Base-by-base conservation (phyloP, 768 basidiomycete species). In the Russula vinacea region DNA sequence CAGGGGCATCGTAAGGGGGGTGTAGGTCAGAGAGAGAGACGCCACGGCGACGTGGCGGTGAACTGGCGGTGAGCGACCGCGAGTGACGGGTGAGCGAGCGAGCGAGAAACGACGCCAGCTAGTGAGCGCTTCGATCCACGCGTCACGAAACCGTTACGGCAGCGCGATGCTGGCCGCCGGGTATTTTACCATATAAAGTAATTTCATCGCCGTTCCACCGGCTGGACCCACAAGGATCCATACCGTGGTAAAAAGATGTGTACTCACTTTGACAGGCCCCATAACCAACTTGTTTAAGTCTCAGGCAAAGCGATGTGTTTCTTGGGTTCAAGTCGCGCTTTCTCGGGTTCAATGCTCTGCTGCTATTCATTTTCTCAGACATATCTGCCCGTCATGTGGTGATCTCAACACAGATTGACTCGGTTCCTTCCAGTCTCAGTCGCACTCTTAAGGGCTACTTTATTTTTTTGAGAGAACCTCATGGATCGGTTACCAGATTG, bases 161-260 rank as follows among this genome's bases (percentile, higher is more conserved):
- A 58, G 44, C 44, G 56, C 56, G 56, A 47, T 2, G 56, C 8
- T 26, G 11, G 37, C 35, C n/a, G 9, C 44, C 56, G 52, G 56
- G 22, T 6, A 5, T 6, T 19, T 19, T 40, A 1, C 62, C 44
- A 40, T 64, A 9, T 64, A 33, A 2, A 35, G 62, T 1, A 64
- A n/a, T 2, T n/a, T 8, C 10, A 3, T 17, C 26, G 26, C 51
- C 51, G 60, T 16, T 14, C 3, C 1, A 14, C 17, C 24, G 22
- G 13, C 32, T 17, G 74, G 74, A 74, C 73, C 72, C 70, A 74
- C 71, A 70, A 8, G 70, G 71, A 72, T 70, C 71, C 70, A 74
- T 71, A 67, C 24, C 49, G 49, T 50, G 26, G 26, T 26, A 50
- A 29, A n/a, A 29, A 50, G 49, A 4, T 59, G 37, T 3, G 40